Conservation (phyloP, 306 rosid genomes). For the Biancaea sappan region DNA sequence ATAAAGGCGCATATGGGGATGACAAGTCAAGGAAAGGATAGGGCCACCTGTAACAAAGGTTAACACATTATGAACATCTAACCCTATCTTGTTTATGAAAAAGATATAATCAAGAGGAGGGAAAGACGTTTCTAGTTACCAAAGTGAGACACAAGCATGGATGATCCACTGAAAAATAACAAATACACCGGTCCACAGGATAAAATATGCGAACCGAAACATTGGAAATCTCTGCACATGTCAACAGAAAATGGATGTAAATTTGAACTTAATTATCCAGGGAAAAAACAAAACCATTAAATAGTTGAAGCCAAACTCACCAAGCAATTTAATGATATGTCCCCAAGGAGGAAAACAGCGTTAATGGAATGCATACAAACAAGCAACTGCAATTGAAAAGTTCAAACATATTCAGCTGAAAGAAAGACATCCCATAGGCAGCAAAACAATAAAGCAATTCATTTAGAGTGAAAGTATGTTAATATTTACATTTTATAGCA, state of each 20-base stretch:
- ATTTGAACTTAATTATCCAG: neutral
- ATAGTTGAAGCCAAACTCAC: conserved; percentile 47
- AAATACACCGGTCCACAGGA: conserved; percentile 68
- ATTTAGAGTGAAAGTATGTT: neutral
- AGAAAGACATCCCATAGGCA: neutral
- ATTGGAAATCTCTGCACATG: conserved; percentile 77
- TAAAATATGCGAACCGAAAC: conserved; percentile 81
- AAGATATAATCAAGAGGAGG: conserved; percentile 1
- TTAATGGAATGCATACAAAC: conserved; percentile 83
- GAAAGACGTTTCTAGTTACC: conserved; percentile 51
- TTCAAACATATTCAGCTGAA: conserved; percentile 35
- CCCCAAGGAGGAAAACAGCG: conserved; percentile 81
- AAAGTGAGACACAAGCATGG: conserved; percentile 61
- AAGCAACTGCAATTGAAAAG: conserved; percentile 54
- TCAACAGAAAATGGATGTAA: conserved; percentile 24
- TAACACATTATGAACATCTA: neutral
- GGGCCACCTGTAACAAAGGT: conserved; percentile 78
- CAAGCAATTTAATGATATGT: conserved; percentile 71
- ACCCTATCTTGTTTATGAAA: neutral
- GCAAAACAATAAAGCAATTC: neutral
- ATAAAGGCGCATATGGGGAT: conserved; percentile 72
- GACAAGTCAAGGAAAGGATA: conserved; percentile 89
- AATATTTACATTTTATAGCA: neutral
- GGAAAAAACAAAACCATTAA: neutral
- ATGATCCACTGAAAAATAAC: conserved; percentile 85